These are phyloP conservation scores for Saccharum officinarum DNA, from an alignment of 176 grass and related monocot genomes.

Conservation along the genomic window DNA sequence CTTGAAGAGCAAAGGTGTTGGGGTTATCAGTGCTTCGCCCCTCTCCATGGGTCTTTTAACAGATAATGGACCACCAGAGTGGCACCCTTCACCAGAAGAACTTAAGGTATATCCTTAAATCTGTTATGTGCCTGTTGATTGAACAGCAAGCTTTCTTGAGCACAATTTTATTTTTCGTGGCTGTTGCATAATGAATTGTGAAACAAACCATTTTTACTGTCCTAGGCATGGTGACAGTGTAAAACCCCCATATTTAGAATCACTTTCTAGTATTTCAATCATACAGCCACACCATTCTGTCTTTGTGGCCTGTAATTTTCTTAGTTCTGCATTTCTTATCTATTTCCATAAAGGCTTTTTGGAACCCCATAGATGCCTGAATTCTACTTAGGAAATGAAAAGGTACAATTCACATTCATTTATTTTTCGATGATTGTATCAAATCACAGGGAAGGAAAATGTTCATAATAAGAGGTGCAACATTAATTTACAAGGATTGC, in stretches of 20 bases:
- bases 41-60: constrained; percentile 91
- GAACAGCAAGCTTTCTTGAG: background rate
- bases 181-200: background rate
- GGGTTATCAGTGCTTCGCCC: constrained; percentile 81
- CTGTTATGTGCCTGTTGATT: background rate
- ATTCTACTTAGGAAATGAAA: background rate
- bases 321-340: background rate
- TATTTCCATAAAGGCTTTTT: background rate
- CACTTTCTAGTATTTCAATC: background rate
- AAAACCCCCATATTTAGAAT: background rate
- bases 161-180: background rate
- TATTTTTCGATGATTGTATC: background rate
- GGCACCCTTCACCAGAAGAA: constrained; percentile 76
- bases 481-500: background rate
- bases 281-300: background rate
- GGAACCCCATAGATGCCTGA: background rate
- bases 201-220: background rate
- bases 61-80: constrained; percentile 71
- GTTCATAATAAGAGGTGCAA: background rate
- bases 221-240: background rate
- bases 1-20: constrained; percentile 82
- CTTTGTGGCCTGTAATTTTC: background rate
- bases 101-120: constrained; percentile 58
- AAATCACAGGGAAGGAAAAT: background rate
- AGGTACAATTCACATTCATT: background rate